These are phyloP conservation scores for Cladosporium sphaerospermum DNA, from an alignment of 2,329 filamentous ascomycete genomes.

Conservation along the genomic window DNA sequence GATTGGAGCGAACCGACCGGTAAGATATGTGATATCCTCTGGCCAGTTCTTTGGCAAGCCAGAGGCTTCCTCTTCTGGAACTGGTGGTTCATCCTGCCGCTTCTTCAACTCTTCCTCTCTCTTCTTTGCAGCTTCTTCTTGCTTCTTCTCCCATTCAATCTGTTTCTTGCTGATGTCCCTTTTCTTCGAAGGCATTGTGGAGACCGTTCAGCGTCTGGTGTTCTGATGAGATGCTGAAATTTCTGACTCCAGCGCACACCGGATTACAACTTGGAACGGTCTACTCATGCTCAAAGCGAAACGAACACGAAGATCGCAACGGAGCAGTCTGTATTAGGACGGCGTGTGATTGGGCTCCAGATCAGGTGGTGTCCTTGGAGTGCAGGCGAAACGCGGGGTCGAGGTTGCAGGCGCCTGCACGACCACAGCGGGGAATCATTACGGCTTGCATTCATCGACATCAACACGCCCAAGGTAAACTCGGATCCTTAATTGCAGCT, in stretches of 20 bases:
- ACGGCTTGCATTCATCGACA: too few species aligned
- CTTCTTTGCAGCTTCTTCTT: conserved; percentile 8
- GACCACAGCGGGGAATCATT: too few species aligned
- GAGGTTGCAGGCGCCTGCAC: too few species aligned
- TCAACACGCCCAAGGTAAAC: too few species aligned
- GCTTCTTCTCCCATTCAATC: conserved; percentile 9
- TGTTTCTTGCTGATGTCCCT: conserved; percentile 13
- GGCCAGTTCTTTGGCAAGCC: conserved; percentile 8
- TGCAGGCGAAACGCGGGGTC: too few species aligned
- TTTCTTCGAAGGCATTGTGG: conserved; percentile 6
- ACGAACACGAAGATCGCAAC: not conserved
- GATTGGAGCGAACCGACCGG: conserved; percentile 53
- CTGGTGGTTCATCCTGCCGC: not conserved
- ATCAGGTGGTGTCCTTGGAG: too few species aligned
- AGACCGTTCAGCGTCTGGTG: not conserved
- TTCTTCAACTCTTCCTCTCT: not conserved
- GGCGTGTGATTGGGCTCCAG: too few species aligned
- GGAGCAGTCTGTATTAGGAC: too few species aligned
- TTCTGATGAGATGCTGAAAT: conserved; percentile 1
- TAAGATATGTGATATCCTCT: conserved; percentile 21
- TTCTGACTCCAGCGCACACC: not conserved
- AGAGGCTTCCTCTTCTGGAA: not conserved
- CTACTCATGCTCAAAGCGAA: conserved; percentile 3
- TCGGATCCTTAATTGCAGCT: too few species aligned
- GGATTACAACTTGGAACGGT: not conserved